A percentile compares a stretch with the other conserved stretches of the same genome.
These are phyloP conservation scores for Pinus tabuliformis DNA, from an alignment of 75 land plant species.

Conservation along the genomic window DNA sequence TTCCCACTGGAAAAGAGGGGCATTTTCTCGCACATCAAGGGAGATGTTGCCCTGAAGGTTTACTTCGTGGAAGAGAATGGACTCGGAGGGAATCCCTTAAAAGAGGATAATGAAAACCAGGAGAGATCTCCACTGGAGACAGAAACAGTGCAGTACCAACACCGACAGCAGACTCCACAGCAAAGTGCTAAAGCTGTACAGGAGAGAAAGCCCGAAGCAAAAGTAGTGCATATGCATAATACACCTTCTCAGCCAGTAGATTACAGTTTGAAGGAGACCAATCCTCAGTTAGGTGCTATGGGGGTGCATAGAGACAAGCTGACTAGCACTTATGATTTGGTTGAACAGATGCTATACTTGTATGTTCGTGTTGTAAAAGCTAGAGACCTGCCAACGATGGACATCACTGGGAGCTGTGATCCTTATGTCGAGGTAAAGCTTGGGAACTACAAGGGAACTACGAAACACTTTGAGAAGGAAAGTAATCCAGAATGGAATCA, in stretches of 20 bases:
- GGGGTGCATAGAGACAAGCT: slow-evolving; percentile 16
- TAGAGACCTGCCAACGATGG: slow-evolving; percentile 40
- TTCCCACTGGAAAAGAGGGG: slow-evolving; percentile 71
- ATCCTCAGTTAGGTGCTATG: slow-evolving; percentile 8
- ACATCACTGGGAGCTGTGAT: slow-evolving; percentile 53
- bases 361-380: slow-evolving; percentile 67
- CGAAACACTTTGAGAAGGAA: slow-evolving; percentile 51
- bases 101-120: neutral
- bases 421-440: slow-evolving; percentile 57
- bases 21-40: slow-evolving; percentile 63
- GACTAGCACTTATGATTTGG: slow-evolving; percentile 63
- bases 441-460: slow-evolving; percentile 55
- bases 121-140: slow-evolving; percentile 9
- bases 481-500: slow-evolving; percentile 70
- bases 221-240: slow-evolving; percentile 16
- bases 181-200: slow-evolving; percentile 9
- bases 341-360: slow-evolving; percentile 76
- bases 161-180: slow-evolving; percentile 2
- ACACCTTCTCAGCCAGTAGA: slow-evolving; percentile 8
- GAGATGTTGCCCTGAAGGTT: slow-evolving; percentile 66
- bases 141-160: neutral
- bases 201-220: slow-evolving; percentile 8
- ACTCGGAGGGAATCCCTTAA: neutral
- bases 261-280: slow-evolving; percentile 27
- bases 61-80: slow-evolving; percentile 46